Evolutionary conservation across 1,139 yeast genomes (phyloP), one percentile per base, ranked within the genome.

Genomic region (Blastobotrys ciferrii): DNA sequence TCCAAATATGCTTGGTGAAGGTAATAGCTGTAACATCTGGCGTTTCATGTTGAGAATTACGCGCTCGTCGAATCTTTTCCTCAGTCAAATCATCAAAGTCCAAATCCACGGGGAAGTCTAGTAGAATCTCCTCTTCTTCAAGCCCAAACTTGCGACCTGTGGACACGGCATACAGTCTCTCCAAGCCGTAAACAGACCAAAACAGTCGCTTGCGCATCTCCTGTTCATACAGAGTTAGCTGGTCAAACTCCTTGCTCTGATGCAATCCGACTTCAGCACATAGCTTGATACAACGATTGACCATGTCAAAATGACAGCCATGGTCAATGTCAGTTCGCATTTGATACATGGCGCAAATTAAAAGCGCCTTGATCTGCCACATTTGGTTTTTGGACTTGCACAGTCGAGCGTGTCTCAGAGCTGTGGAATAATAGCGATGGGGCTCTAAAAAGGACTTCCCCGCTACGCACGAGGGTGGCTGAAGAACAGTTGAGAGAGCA

Each of bases 271-370:
- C 32, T 30, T 60, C 60, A 7, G 48, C 52, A 42, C 62, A 59
- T 11, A 76, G 62, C 23, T 64, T 61, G 71, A 78, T 70, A 2
- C 81, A 74, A 53, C 78, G 81, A 33, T 70, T 68, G 15, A 79
- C 72, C 48, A 80, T 75, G 28, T 74, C 74, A 56, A 76, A 77
- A 20, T 78, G 68, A 19, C 75, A 74, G 19, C 73, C 71, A 7
- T 82, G 72, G 58, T 80, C 84, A 44, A 75, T 69, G 57, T 80
- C 84, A 1, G 83, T 77, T 58, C 84, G 67, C 50, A 79, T 73
- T 43, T 80, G 67, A 53, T 78, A 78, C 25, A 77, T 66, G 4
- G 79, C 76, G 17, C 80, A 66, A 44, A 80, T 55, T 1, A 79
- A 65, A 31, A 77, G 61, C 3, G 80, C 67, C 58, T 78, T 81